Percentiles rank a stretch among this genome's conserved stretches.
phyloP scores from a whole-genome alignment of 202 grass and related monocot species.

The Elaeis oleifera region DNA sequence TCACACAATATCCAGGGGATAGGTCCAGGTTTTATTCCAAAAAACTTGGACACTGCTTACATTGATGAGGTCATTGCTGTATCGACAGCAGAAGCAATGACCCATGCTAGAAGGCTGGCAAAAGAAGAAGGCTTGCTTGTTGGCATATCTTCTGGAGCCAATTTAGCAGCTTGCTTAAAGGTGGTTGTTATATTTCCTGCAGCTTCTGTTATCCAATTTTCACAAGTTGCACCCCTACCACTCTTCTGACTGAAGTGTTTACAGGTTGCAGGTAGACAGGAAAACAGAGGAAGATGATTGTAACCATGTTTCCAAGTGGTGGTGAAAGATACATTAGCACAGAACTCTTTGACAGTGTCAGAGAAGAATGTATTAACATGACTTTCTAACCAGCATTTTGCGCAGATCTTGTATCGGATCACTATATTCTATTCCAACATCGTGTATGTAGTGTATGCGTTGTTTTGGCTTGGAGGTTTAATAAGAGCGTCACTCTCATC shows the following conservation, averaged over 20 bases:
- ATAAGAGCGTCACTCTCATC: too few relatives aligned
- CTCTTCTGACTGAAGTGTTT: constrained; percentile 8
- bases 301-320: constrained; percentile 62
- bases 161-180: constrained; percentile 68
- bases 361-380: constrained; percentile 59
- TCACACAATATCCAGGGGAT: constrained; percentile 84
- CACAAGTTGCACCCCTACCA: neutral
- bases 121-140: constrained; percentile 72
- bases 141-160: constrained; percentile 79
- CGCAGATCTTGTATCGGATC: too few relatives aligned
- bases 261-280: constrained; percentile 57
- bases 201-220: neutral
- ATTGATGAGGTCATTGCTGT: constrained; percentile 57
- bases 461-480: too few relatives aligned
- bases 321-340: constrained; percentile 72
- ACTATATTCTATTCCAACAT: too few relatives aligned
- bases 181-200: constrained; percentile 15
- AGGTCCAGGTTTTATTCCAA: constrained; percentile 54
- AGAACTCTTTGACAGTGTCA: constrained; percentile 40
- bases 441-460: too few relatives aligned
- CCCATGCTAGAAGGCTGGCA: constrained; percentile 64
- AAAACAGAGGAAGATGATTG: constrained; percentile 70
- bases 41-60: constrained; percentile 46
- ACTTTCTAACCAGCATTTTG: constrained; percentile 31
- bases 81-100: constrained; percentile 56